A percentile compares a stretch with the other conserved stretches of the same genome.
Evolutionary conservation across 257 asterid species (phyloP).

Genomic region (Nicotiana tomentosiformis): DNA sequence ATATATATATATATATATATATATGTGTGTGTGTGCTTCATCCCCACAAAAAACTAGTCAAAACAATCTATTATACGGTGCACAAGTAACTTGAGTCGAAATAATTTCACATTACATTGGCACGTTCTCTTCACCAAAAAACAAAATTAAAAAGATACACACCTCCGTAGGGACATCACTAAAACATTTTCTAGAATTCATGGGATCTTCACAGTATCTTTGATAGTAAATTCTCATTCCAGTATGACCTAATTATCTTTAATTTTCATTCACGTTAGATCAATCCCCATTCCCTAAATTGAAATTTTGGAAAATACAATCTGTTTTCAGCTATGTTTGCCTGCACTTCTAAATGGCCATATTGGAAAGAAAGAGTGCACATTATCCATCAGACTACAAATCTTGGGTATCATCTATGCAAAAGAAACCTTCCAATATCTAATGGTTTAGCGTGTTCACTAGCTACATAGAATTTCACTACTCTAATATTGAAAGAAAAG

Average conservation of each 20-base stretch:
- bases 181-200: no score
- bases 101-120: no score
- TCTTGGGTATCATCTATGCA: constrained; percentile 7
- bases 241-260: no score
- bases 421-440: constrained; percentile 2
- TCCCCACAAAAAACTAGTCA: no score
- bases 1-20: no score
- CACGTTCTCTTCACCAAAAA: no score
- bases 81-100: no score
- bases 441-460: constrained; percentile 1
- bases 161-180: no score
- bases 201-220: no score
- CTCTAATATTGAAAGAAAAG: constrained; percentile 2
- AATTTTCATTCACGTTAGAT: not conserved
- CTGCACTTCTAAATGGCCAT: not conserved
- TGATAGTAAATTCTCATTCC: not conserved
- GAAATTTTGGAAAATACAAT: not conserved
- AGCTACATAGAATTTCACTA: constrained; percentile 5
- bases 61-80: no score
- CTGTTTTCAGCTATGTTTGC: not conserved
- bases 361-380: not conserved
- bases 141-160: no score
- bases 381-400: not conserved
- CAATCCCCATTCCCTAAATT: not conserved
- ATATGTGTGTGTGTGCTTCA: no score